phyloP scores from a whole-genome alignment of 1,139 yeast genomes.

The Nematodospora anomalae region DNA sequence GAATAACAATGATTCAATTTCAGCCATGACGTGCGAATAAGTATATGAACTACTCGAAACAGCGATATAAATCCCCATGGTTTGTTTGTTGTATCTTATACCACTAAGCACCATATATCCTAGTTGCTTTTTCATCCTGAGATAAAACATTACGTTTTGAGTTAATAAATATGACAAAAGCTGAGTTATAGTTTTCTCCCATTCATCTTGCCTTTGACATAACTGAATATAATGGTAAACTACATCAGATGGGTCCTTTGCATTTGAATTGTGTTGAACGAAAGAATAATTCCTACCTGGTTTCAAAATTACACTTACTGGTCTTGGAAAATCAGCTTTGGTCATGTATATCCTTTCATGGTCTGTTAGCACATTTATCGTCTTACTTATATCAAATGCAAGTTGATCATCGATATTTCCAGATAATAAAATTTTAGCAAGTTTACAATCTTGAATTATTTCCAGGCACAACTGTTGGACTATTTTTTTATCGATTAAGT shows the following conservation, averaged over 20 bases:
- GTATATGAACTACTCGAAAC: constrained; percentile 42
- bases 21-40: constrained; percentile 35
- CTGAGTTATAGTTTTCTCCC: constrained; percentile 37
- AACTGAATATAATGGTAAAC: constrained; percentile 55
- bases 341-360: constrained; percentile 14
- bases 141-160: constrained; percentile 38
- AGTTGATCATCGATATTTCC: constrained; percentile 39
- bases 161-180: constrained; percentile 47
- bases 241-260: constrained; percentile 49
- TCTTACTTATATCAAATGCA: constrained; percentile 15
- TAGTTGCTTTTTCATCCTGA: constrained; percentile 50
- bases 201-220: constrained; percentile 41
- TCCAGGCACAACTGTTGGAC: constrained; percentile 20
- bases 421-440: constrained; percentile 45
- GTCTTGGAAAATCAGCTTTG: constrained; percentile 6
- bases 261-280: constrained; percentile 25
- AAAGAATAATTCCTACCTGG: constrained; percentile 35
- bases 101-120: constrained; percentile 54
- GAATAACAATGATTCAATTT: constrained; percentile 45
- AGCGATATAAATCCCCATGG: constrained; percentile 53
- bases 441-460: constrained; percentile 26
- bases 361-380: constrained; percentile 16
- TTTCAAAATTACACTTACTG: constrained; percentile 33
- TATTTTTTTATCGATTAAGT: constrained; percentile 23
- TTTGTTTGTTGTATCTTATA: constrained; percentile 45